A percentile compares a stretch with the other conserved stretches of the same genome.
These are phyloP conservation scores for Colletotrichum orbiculare DNA, from an alignment of 2,329 filamentous ascomycete species.

Conservation along the genomic window DNA sequence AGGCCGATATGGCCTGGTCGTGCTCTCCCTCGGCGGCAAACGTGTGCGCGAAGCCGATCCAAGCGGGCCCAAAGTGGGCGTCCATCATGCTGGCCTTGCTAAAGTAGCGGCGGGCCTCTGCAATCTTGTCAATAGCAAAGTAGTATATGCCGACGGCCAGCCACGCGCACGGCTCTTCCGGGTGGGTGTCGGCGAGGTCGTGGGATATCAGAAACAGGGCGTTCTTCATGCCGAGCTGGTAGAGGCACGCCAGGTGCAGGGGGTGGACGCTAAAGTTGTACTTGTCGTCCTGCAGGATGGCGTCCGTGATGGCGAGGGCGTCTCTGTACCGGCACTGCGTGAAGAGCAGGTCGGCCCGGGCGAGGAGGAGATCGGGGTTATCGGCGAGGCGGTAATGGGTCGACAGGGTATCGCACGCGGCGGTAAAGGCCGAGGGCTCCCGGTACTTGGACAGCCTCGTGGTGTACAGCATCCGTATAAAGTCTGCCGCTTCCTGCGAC, in stretches of 20 bases:
- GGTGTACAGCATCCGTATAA: slow-evolving; percentile 95
- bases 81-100: slow-evolving; percentile 98
- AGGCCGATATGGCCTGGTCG: slow-evolving; percentile 97
- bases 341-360: slow-evolving; percentile 90
- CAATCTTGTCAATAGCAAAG: slow-evolving; percentile 86
- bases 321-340: slow-evolving; percentile 95
- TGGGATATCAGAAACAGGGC: slow-evolving; percentile 92
- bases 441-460: slow-evolving; percentile 96
- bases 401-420: slow-evolving; percentile 88
- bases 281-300: slow-evolving; percentile 84
- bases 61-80: slow-evolving; percentile 94
- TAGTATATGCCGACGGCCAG: slow-evolving; percentile 97
- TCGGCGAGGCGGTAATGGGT: slow-evolving; percentile 89
- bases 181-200: slow-evolving; percentile 90
- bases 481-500: slow-evolving; percentile 89
- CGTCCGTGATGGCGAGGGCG: slow-evolving; percentile 84
- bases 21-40: slow-evolving; percentile 98
- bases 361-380: slow-evolving; percentile 91
- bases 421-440: slow-evolving; percentile 83
- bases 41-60: slow-evolving; percentile 99
- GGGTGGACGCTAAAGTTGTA: slow-evolving; percentile 93
- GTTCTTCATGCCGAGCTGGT: slow-evolving; percentile 88
- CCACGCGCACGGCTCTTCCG: slow-evolving; percentile 91
- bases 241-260: slow-evolving; percentile 89
- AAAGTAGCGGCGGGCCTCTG: slow-evolving; percentile 94